Evolutionary conservation across 139 green algal genomes (phyloP), one percentile per base, ranked within the genome.

Genomic region (Coelastrella sp.): DNA sequence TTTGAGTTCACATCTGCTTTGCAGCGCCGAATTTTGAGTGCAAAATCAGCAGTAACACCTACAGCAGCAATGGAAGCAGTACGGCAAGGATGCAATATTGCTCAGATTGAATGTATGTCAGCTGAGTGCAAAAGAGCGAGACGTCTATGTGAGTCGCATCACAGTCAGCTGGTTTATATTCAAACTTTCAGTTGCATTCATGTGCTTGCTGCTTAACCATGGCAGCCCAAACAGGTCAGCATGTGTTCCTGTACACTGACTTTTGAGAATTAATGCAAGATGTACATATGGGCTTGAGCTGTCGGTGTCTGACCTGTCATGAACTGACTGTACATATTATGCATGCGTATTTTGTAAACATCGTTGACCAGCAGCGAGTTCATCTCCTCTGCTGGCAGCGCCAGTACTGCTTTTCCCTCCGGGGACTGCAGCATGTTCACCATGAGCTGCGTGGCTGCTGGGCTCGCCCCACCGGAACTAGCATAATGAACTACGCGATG

Each of bases 31-130:
- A 93, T 79, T 3, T 88, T 87, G 32, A 95, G 83, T 7, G 76
- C 81, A 71, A 94, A 95, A 30, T 93, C 88, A 2, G 81, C 84
- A 7, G 63, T 38, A 3, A 92, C 88, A 1, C 86, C 90, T 15
- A 30, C 30, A 67, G 72, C 3, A 71, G n/a, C n/a, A n/a, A n/a
- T n/a, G n/a, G n/a, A n/a, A n/a, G n/a, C n/a, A n/a, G n/a, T n/a
- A n/a, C n/a, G n/a, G n/a, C n/a, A n/a, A n/a, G n/a, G n/a, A n/a
- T n/a, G n/a, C n/a, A n/a, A n/a, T n/a, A n/a, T n/a, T n/a, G n/a
- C n/a, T n/a, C n/a, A n/a, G n/a, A n/a, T n/a, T n/a, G n/a, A n/a
- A n/a, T n/a, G n/a, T n/a, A n/a, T n/a, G n/a, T n/a, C n/a, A n/a
- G n/a, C n/a, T n/a, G n/a, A n/a, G n/a, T n/a, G n/a, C n/a, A n/a